Evolutionary conservation across 1,284 basidiomycete species (phyloP).

Genomic region (Hemileccinum hortonii): DNA sequence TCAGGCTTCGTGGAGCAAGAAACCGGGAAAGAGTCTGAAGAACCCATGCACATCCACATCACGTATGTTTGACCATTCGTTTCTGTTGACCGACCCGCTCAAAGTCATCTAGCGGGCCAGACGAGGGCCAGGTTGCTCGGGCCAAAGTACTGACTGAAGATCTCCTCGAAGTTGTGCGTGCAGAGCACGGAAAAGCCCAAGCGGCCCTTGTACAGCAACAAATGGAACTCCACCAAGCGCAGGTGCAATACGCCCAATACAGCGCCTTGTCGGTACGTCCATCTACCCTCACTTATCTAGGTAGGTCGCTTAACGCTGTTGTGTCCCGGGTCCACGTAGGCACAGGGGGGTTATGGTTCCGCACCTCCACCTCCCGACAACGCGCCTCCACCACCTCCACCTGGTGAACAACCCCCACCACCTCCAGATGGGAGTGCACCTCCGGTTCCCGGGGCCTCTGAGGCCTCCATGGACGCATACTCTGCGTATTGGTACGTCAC

Average conservation of each 20-base stretch:
- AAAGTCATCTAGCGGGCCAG: constrained; percentile 67
- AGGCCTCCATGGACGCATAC: constrained; percentile 62
- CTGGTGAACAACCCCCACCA: constrained; percentile 61
- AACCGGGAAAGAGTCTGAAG: constrained; percentile 86
- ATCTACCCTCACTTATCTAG: constrained; percentile 1
- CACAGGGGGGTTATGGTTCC: constrained; percentile 48
- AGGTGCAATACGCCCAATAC: constrained; percentile 75
- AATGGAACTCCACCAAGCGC: constrained; percentile 79
- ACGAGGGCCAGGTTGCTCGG: constrained; percentile 81
- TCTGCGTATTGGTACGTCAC: constrained; percentile 64
- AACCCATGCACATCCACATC: constrained; percentile 94
- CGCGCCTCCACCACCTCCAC: constrained; percentile 59
- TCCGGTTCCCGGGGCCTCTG: constrained; percentile 33
- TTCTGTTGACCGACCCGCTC: background rate
- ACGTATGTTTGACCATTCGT: constrained; percentile 54
- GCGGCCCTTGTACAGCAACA: constrained; percentile 64
- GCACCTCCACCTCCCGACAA: constrained; percentile 58
- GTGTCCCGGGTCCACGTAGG: constrained; percentile 1
- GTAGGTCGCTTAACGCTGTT: background rate
- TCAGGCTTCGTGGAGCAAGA: constrained; percentile 96
- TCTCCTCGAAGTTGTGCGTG: constrained; percentile 79
- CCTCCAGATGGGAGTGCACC: constrained; percentile 50
- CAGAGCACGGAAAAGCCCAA: constrained; percentile 83
- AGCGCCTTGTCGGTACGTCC: constrained; percentile 57
- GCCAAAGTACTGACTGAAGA: constrained; percentile 90